Percentiles rank a stretch among this genome's conserved stretches.
Conservation (phyloP, 1,284 basidiomycete species). For the Kalmanozyma brasiliensis region DNA sequence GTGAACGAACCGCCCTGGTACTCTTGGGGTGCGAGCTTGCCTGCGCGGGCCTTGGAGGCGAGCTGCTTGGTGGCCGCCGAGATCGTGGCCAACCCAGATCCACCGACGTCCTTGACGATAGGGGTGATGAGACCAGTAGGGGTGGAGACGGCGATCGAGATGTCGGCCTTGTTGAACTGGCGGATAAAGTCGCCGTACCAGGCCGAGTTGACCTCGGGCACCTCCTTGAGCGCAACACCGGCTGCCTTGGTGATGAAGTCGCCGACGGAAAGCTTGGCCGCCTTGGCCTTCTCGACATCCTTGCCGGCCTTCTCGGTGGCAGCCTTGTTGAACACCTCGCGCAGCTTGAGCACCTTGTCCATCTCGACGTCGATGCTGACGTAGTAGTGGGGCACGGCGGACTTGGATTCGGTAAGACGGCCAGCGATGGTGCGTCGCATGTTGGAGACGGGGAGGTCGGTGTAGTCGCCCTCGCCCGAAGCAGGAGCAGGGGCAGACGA, state of each 20-base stretch:
- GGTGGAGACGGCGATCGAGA: constrained; percentile 96
- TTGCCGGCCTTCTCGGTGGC: constrained; percentile 57
- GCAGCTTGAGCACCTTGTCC: constrained; percentile 93
- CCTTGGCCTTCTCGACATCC: constrained; percentile 75
- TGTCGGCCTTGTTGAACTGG: constrained; percentile 97
- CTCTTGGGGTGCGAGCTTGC: constrained; percentile 93
- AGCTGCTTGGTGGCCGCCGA: constrained; percentile 91
- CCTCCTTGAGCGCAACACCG: constrained; percentile 87
- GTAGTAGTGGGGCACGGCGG: constrained; percentile 96
- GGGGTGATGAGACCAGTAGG: constrained; percentile 96
- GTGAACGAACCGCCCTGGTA: constrained; percentile 99
- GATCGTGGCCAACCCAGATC: constrained; percentile 90
- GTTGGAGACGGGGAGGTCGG: constrained; percentile 89
- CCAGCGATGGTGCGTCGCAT: constrained; percentile 94
- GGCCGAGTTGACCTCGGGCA: constrained; percentile 96
- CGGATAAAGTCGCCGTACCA: constrained; percentile 97
- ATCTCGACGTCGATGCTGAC: constrained; percentile 94
- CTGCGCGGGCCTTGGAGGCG: constrained; percentile 93
- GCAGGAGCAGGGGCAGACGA: constrained; percentile 40
- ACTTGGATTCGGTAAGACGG: constrained; percentile 91
- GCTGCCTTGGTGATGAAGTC: constrained; percentile 98
- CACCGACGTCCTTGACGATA: constrained; percentile 91
- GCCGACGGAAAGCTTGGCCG: constrained; percentile 92
- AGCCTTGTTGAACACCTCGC: constrained; percentile 90
- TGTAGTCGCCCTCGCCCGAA: constrained; percentile 76